A percentile compares a stretch with the other conserved stretches of the same genome.
phyloP scores from a whole-genome alignment of 805 yeast species.

The Sugiyamaella americana region DNA sequence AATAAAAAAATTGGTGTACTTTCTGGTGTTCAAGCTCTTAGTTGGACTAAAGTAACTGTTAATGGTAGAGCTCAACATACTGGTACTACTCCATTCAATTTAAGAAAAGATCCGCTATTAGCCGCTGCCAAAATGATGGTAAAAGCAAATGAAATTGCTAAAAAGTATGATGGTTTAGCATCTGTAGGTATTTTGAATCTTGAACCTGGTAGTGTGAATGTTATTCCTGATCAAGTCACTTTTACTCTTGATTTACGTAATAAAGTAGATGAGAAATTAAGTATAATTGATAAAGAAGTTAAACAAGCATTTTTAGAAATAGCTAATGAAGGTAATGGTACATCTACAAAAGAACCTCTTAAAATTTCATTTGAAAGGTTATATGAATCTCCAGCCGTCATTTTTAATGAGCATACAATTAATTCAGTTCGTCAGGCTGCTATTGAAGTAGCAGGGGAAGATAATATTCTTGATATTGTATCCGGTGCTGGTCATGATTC shows the following conservation, averaged over 20 bases:
- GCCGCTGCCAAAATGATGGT: conserved; percentile 53
- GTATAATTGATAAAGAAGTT: conserved; percentile 1
- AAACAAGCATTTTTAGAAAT: neutral
- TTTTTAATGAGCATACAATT: conserved; percentile 47
- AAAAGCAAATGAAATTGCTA: conserved; percentile 50
- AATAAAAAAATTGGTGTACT: conserved; percentile 57
- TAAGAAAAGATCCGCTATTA: conserved; percentile 55
- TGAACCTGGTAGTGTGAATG: conserved; percentile 57
- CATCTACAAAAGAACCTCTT: conserved; percentile 3
- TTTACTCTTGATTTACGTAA: conserved; percentile 58
- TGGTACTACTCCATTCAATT: conserved; percentile 61
- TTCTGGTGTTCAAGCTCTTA: conserved; percentile 57
- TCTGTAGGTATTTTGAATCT: conserved; percentile 53
- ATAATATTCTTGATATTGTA: conserved; percentile 41
- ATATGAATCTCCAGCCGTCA: conserved; percentile 47
- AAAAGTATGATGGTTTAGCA: conserved; percentile 44
- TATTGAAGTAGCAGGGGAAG: conserved; percentile 10
- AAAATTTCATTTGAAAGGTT: conserved; percentile 37
- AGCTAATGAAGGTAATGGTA: conserved; percentile 9
- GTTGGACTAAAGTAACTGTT: conserved; percentile 51
- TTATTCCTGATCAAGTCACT: conserved; percentile 54
- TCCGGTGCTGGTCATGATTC: conserved; percentile 78
- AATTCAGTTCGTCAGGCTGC: conserved; percentile 50
- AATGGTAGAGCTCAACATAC: conserved; percentile 63
- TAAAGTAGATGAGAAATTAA: conserved; percentile 35